Conservation (phyloP, 2,329 filamentous ascomycete species). For the Aureobasidium subglaciale region DNA sequence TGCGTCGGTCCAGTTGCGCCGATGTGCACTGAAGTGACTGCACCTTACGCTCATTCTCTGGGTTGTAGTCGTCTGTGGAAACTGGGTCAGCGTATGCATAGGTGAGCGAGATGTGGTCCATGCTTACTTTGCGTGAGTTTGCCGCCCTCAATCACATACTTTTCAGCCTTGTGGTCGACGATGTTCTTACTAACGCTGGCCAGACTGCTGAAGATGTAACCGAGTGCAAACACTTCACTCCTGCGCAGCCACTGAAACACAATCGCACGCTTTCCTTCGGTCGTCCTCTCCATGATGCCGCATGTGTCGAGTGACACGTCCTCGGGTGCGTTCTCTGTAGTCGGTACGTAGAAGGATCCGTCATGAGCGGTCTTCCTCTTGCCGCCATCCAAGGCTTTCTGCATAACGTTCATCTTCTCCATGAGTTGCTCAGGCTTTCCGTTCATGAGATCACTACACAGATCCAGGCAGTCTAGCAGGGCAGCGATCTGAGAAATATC, state of each 20-base stretch:
- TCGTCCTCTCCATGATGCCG: constrained; percentile 35
- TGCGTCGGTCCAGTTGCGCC: constrained; percentile 54
- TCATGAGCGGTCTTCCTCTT: constrained; percentile 28
- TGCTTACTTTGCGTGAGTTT: constrained; percentile 40
- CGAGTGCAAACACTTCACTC: constrained; percentile 53
- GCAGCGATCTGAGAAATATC: constrained; percentile 60
- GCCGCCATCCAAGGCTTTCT: constrained; percentile 53
- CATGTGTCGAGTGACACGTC: constrained; percentile 36
- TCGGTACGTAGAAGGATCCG: constrained; percentile 35
- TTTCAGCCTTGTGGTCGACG: constrained; percentile 47
- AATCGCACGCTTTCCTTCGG: constrained; percentile 36
- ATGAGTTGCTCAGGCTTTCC: constrained; percentile 51
- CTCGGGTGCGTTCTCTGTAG: constrained; percentile 30
- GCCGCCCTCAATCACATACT: constrained; percentile 52
- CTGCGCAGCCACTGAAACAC: constrained; percentile 55
- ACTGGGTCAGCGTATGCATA: background rate
- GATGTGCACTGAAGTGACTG: constrained; percentile 30
- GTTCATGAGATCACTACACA: constrained; percentile 61
- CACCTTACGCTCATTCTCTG: constrained; percentile 1
- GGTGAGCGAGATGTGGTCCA: background rate
- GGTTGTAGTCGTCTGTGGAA: constrained; percentile 9
- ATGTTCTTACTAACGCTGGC: constrained; percentile 50
- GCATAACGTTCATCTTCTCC: constrained; percentile 56
- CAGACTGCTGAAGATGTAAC: constrained; percentile 52
- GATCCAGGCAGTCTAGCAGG: constrained; percentile 60